phyloP scores from a whole-genome alignment of 805 yeast genomes.

The Suhomyces prunicola region DNA sequence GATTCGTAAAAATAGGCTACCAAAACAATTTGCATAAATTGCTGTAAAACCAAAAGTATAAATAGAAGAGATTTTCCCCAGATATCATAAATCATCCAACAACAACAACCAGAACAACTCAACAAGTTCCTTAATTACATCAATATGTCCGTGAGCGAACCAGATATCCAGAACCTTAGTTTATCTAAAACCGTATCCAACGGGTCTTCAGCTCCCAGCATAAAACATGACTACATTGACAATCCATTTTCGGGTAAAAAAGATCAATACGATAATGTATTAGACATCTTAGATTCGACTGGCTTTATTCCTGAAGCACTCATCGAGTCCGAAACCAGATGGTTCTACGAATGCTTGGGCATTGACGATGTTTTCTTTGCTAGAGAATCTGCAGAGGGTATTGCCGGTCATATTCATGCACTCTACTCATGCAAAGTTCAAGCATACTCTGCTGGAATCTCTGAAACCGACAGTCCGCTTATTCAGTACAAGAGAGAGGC shows the following conservation, averaged over 20 bases:
- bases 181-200: constrained; percentile 26
- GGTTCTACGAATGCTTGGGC: constrained; percentile 87
- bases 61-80: not conserved
- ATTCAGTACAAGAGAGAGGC: constrained; percentile 78
- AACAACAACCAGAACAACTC: no score
- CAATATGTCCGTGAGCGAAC: constrained; percentile 10
- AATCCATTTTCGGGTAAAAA: constrained; percentile 77
- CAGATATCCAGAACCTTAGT: constrained; percentile 21
- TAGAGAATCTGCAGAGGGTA: constrained; percentile 73
- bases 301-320: constrained; percentile 88
- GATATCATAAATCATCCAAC: not conserved
- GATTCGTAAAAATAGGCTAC: not conserved
- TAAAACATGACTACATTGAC: constrained; percentile 64
- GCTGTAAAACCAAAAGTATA: not conserved
- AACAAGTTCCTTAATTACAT: not conserved
- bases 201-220: constrained; percentile 24
- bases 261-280: constrained; percentile 74
- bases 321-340: constrained; percentile 79
- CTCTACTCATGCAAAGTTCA: constrained; percentile 91
- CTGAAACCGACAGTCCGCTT: constrained; percentile 40
- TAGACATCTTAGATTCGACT: constrained; percentile 72
- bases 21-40: not conserved
- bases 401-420: constrained; percentile 82
- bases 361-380: constrained; percentile 92
- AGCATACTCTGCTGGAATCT: constrained; percentile 65